These are phyloP conservation scores for Saccharomycopsis crataegensis DNA, from an alignment of 1,139 yeast species.

Conservation along the genomic window DNA sequence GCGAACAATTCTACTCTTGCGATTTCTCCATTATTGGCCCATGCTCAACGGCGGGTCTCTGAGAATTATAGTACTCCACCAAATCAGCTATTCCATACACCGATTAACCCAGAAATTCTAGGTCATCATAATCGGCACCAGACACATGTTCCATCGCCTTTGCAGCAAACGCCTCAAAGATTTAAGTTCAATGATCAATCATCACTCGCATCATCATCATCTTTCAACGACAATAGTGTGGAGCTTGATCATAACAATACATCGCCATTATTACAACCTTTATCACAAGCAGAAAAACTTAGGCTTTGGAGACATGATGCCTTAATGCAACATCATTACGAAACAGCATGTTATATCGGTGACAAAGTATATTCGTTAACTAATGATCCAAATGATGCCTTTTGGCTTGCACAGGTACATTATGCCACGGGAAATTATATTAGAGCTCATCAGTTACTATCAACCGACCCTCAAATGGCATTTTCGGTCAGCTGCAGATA, in stretches of 20 bases:
- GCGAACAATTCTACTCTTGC: constrained; percentile 28
- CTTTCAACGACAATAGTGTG: constrained; percentile 27
- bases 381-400: constrained; percentile 86
- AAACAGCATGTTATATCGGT: constrained; percentile 86
- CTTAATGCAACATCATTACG: constrained; percentile 82
- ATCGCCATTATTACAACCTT: constrained; percentile 31
- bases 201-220: constrained; percentile 6
- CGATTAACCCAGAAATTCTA: constrained; percentile 11
- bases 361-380: constrained; percentile 75
- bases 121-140: constrained; percentile 21
- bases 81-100: constrained; percentile 20
- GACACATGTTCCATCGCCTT: constrained; percentile 25
- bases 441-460: constrained; percentile 63
- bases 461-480: constrained; percentile 26
- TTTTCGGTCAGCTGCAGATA: constrained; percentile 64
- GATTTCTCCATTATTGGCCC: constrained; percentile 27
- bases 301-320: constrained; percentile 95
- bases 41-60: constrained; percentile 17
- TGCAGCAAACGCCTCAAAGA: constrained; percentile 22
- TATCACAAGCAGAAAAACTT: constrained; percentile 78
- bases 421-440: constrained; percentile 68
- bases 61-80: constrained; percentile 23
- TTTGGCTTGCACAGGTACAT: constrained; percentile 92
- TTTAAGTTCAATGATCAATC: constrained; percentile 9
- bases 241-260: constrained; percentile 1